phyloP scores from a whole-genome alignment of 768 basidiomycete species.

The Serendipita indica region DNA sequence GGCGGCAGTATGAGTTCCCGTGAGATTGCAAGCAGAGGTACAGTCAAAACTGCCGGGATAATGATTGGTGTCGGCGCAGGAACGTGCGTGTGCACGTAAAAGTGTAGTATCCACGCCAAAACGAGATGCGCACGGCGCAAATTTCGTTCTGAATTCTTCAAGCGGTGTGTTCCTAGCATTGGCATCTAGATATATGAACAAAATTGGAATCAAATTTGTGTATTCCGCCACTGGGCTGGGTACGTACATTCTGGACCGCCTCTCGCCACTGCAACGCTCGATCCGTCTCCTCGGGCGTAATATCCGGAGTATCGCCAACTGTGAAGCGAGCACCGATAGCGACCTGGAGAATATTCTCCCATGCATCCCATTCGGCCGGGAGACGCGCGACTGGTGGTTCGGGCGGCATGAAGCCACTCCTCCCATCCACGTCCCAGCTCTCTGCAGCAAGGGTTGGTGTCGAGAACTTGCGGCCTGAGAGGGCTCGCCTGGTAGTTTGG shows the following conservation, averaged over 20 bases:
- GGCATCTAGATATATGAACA: constrained; percentile 42
- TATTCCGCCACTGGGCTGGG: background rate
- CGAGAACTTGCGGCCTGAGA: constrained; percentile 15
- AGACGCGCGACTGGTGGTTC: constrained; percentile 51
- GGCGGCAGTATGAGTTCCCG: constrained; percentile 66
- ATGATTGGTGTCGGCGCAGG: constrained; percentile 24
- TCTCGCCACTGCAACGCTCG: constrained; percentile 55
- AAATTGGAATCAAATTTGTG: background rate
- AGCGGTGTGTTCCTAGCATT: constrained; percentile 38
- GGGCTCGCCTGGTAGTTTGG: background rate
- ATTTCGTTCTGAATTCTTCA: constrained; percentile 35
- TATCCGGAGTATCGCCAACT: constrained; percentile 43
- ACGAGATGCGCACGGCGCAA: constrained; percentile 81
- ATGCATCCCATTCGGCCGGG: constrained; percentile 46
- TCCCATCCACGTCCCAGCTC: constrained; percentile 84
- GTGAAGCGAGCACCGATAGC: constrained; percentile 38
- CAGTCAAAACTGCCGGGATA: constrained; percentile 54
- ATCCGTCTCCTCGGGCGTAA: constrained; percentile 31
- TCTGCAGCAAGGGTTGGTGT: constrained; percentile 61
- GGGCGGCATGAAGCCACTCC: constrained; percentile 85
- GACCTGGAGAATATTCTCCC: constrained; percentile 49
- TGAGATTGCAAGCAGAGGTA: constrained; percentile 63
- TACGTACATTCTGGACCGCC: constrained; percentile 45
- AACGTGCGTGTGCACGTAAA: constrained; percentile 75
- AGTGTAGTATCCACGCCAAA: constrained; percentile 76